Evolutionary conservation across 179 eudicot genomes (phyloP), one percentile per base, ranked within the genome.

Genomic region (Carnegiea gigantea): DNA sequence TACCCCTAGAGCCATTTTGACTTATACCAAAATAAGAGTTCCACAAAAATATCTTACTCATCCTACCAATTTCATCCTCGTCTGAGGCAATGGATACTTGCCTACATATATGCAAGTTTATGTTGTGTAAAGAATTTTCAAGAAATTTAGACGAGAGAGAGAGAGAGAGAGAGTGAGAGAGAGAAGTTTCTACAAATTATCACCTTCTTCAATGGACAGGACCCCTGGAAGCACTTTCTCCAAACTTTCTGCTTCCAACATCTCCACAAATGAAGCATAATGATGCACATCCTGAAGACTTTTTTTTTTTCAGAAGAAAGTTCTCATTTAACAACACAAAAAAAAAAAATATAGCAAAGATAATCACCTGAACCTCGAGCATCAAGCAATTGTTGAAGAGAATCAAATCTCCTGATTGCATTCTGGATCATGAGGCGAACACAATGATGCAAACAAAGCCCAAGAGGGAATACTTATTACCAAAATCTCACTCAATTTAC

Each of bases 171-270:
- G 18, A 17, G 57, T 3, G 57, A 51, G 15, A 62, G 6, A 62
- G 14, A 62, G 21, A 62, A 1, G 23, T 46, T 74, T 48, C 36
- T 15, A 28, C 78, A 76, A 76, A 7, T 7, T 17, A 44, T 43
- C 87, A 94, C 99, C 98, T 91, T 95, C 92, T 87, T 89, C 88
- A 85, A 91, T 84, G 64, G 89, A 85, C 72, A 76, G 44, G 60
- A 93, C 90, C 78, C 97, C 98, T 68, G 99, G 99, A 83, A 95
- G 93, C 60, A 93, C 92, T 80, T 88, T 86, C 80, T 81, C 65
- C 77, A 95, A 85, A 84, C 88, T 81, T 84, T 93, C 94, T 15
- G 87, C 87, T 82, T 88, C 92, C 88, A 93, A 84, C 98, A 95
- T 95, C 88, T 93, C 92, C 65, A 26, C 80, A 85, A 95, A 93